Base-by-base conservation (phyloP, 805 yeast genomes). In the Cyberlindnera nakhonratchasimensis region DNA sequence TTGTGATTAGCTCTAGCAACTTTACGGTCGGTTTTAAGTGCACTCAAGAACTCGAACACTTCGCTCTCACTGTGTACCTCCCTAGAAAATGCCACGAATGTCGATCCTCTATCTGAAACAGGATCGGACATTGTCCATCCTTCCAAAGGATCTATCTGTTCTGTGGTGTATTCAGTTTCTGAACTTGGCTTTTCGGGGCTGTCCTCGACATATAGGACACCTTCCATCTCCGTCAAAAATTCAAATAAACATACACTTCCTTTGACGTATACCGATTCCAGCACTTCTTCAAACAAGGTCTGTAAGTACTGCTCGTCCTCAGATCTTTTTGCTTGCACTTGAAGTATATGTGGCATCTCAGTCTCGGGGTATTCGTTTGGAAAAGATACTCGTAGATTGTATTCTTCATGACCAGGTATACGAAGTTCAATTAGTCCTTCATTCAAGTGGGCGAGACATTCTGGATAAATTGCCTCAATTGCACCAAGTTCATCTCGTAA, bases 391-490 rank as follows among this genome's bases (percentile, higher is more conserved):
- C 83, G 82, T n/a, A 87, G 64, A 3, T 62, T 61, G 34, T 83
- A 69, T 26, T 72, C 71, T 38, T 77, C 79, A 53, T 82, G 83
- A 40, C 79, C 77, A 0, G 96, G 88, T 1, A 78, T 62, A 20
- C 65, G 64, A 12, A 83, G 67, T 34, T 74, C 74, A 7, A 75
- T 63, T 8, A 66, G 58, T 1, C 55, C 58, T 21, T 66, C 68
- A 19, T 63, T 61, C 20, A 63, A 54, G 11, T 51, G 52, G 4
- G 64, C 62, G 26, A 79, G 59, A 30, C 78, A 70, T 13, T 72
- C 85, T 1, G 96, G 96, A 57, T 79, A 91, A 11, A 93, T 91
- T 4, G 96, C 93, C 42, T 86, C 84, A 10, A 91, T 79, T 11
- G 96, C 91, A 29, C 76, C 80, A 16, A 87, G 63, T 57, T 91